Conservation (phyloP, 1,139 yeast genomes). For the Candida anutae region DNA sequence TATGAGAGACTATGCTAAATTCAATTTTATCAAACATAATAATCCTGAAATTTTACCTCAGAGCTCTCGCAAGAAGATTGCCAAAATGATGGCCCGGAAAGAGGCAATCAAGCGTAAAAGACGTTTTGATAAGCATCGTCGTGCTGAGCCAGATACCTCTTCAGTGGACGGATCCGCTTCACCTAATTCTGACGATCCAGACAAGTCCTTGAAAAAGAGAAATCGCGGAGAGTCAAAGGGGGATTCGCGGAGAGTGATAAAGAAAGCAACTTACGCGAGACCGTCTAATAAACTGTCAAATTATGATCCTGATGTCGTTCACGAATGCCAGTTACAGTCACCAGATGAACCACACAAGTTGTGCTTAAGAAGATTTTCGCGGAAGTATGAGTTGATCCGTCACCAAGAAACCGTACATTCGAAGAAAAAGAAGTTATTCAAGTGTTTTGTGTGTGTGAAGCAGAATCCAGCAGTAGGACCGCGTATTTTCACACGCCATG, state of each 20-base stretch:
- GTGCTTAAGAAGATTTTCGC: slow-evolving; percentile 78
- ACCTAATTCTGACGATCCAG: slow-evolving; percentile 3
- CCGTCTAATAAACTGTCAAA: slow-evolving; percentile 33
- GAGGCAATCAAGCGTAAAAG: slow-evolving; percentile 4
- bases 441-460: slow-evolving; percentile 78
- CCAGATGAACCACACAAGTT: slow-evolving; percentile 45
- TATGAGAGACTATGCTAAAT: slow-evolving; percentile 26
- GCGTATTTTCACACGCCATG: slow-evolving; percentile 85
- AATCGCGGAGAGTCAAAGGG: slow-evolving; percentile 21
- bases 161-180: slow-evolving; percentile 2
- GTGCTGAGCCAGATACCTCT: neutral
- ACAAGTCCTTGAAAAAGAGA: slow-evolving; percentile 16
- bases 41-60: slow-evolving; percentile 8
- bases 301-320: slow-evolving; percentile 43
- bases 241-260: slow-evolving; percentile 22
- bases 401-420: slow-evolving; percentile 97
- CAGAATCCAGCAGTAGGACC: slow-evolving; percentile 44
- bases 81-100: slow-evolving; percentile 8
- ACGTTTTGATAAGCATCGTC: slow-evolving; percentile 1
- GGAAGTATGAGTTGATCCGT: slow-evolving; percentile 89
- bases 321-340: slow-evolving; percentile 41
- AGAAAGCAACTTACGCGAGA: slow-evolving; percentile 17
- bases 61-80: slow-evolving; percentile 3
- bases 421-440: slow-evolving; percentile 73
- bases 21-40: slow-evolving; percentile 14